Base-by-base conservation (phyloP, 768 basidiomycete species). In the Boletus huronensis region DNA sequence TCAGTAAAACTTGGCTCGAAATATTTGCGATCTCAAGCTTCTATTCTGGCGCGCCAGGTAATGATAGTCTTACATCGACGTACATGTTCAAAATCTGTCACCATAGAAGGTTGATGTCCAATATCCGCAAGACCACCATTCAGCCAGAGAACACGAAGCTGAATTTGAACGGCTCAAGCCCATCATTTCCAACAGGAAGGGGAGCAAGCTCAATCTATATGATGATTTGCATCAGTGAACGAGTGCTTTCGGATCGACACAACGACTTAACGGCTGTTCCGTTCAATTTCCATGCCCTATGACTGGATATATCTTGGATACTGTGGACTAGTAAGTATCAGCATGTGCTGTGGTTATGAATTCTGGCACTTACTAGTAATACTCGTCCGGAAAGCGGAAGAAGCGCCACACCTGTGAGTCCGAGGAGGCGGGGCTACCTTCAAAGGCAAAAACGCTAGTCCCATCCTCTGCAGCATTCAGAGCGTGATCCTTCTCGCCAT, bases 331-430 rank as follows among this genome's bases (percentile, higher is more conserved):
- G n/a, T n/a, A 28, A 13, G n/a, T 10, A 32, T 43, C 23, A 55
- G 39, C 13, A 31, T 32, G 26, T 13, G 8, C 10, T 13, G 38
- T 14, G 6, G 39, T 41, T 21, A 5, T 1, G n/a, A 29, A 23
- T 34, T 48, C 25, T 25, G 29, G n/a, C 1, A 25, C 55, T 17
- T 14, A 34, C 55, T 19, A 32, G 41, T 48, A 55, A 28, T 55
- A 55, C 3, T 16, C 55, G 28, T 55, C 55, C 11, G 53, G 23
- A 41, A 56, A 48, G 28, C 28, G 32, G 9, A 19, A 13, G 13
- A 56, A 36, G 46, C 38, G 29, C 55, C 55, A 55, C n/a, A 48
- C 40, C 6, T 57, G 55, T 10, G 55, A 57, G 14, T 55, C 25
- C 25, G 55, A 42, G 10, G 55, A 50, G 5, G 43, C 38, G 21